Conservation (phyloP, 345 rosid genomes). For the Dovyalis caffra region DNA sequence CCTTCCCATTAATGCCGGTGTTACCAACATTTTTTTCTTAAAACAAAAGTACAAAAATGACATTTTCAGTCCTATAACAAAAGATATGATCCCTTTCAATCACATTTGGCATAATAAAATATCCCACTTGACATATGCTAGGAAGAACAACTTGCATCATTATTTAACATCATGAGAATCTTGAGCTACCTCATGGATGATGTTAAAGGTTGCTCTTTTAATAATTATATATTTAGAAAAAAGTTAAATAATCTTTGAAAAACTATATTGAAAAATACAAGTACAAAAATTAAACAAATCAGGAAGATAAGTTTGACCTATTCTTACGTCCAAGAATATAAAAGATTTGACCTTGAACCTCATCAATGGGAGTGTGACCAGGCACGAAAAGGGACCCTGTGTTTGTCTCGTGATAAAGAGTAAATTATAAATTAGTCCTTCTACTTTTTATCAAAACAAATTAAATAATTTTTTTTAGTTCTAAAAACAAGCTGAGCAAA, state of each 20-base stretch:
- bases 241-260: not conserved
- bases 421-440: too few species aligned
- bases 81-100: too few species aligned
- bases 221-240: not conserved
- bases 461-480: too few species aligned
- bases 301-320: conserved; percentile 35
- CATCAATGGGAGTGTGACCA: conserved; percentile 5
- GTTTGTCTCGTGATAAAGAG: conserved; percentile 29
- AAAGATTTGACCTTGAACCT: conserved; percentile 22
- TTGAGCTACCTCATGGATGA: conserved; percentile 7
- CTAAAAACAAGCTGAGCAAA: too few species aligned
- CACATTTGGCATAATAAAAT: not conserved
- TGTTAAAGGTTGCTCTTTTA: conserved; percentile 9
- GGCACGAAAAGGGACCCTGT: conserved; percentile 13
- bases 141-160: conserved; percentile 17
- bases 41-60: too few species aligned
- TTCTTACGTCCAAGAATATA: not conserved
- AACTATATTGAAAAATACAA: too few species aligned
- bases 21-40: too few species aligned
- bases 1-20: too few species aligned
- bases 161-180: conserved; percentile 31
- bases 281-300: not conserved
- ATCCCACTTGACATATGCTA: not conserved
- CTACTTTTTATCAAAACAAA: too few species aligned
- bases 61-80: too few species aligned